These are phyloP conservation scores for Penicillium taxi DNA, from an alignment of 495 filamentous ascomycete genomes.

Conservation along the genomic window DNA sequence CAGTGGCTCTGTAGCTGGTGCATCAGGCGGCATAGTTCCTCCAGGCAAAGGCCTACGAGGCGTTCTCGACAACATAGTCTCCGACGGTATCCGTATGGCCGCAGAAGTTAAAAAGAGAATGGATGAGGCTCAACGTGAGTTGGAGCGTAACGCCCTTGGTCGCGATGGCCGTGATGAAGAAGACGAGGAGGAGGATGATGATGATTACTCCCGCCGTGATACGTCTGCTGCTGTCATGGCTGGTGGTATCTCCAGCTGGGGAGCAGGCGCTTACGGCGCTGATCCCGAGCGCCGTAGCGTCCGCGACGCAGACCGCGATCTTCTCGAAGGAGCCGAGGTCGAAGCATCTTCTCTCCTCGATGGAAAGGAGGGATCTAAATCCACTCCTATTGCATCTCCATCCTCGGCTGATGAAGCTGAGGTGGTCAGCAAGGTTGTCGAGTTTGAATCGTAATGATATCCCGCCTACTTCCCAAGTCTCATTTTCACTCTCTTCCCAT, in stretches of 20 bases:
- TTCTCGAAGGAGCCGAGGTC: slow-evolving; percentile 55
- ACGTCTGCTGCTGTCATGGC: slow-evolving; percentile 23
- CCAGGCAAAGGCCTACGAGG: slow-evolving; percentile 74
- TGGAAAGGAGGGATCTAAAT: slow-evolving; percentile 8
- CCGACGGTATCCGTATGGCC: slow-evolving; percentile 91
- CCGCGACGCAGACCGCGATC: slow-evolving; percentile 63
- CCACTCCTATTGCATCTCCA: not conserved
- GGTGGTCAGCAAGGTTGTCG: slow-evolving; percentile 33
- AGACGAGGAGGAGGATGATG: slow-evolving; percentile 60
- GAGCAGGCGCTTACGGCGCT: slow-evolving; percentile 41
- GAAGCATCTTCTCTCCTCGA: slow-evolving; percentile 26
- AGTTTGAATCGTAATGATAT: slow-evolving; percentile 33
- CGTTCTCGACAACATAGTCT: slow-evolving; percentile 93
- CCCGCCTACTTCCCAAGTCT: too few species aligned
- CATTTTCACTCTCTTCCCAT: slow-evolving; percentile 1
- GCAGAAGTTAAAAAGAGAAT: slow-evolving; percentile 82
- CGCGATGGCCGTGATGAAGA: slow-evolving; percentile 72
- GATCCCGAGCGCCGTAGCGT: slow-evolving; percentile 55
- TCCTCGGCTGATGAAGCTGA: slow-evolving; percentile 14
- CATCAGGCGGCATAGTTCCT: slow-evolving; percentile 46
- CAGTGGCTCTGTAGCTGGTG: slow-evolving; percentile 35
- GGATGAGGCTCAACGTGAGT: slow-evolving; percentile 82
- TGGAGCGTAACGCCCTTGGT: slow-evolving; percentile 68
- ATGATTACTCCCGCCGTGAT: slow-evolving; percentile 18
- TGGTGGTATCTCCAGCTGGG: slow-evolving; percentile 40